A percentile compares a stretch with the other conserved stretches of the same genome.
Conservation (phyloP, 306 rosid species). For the Malus sylvestris region DNA sequence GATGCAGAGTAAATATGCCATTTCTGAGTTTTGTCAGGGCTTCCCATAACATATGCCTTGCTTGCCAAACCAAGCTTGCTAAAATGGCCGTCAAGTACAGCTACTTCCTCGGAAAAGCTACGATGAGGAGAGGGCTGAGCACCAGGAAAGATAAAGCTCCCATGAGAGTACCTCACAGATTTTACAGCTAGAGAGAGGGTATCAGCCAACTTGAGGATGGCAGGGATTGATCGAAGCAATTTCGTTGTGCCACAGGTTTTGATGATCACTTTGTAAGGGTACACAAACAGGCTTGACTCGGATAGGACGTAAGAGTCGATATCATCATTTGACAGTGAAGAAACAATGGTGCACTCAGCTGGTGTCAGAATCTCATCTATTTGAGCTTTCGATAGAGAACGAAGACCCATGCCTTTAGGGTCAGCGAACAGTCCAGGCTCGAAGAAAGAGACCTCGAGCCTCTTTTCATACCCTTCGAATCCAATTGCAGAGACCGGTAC, state of each 20-base stretch:
- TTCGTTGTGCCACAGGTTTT: constrained; percentile 95
- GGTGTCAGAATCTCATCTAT: constrained; percentile 73
- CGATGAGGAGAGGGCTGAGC: constrained; percentile 84
- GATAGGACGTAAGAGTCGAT: constrained; percentile 94
- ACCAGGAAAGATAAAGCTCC: constrained; percentile 85
- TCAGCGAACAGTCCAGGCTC: constrained; percentile 61
- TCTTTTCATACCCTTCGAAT: constrained; percentile 91
- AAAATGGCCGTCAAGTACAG: constrained; percentile 64
- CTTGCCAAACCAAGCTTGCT: constrained; percentile 59
- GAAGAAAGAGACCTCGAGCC: constrained; percentile 80
- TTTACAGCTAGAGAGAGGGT: constrained; percentile 57
- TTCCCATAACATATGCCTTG: constrained; percentile 64
- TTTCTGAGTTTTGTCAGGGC: constrained; percentile 44
- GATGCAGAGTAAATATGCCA: constrained; percentile 89
- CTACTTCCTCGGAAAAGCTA: constrained; percentile 69
- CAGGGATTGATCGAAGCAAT: constrained; percentile 75
- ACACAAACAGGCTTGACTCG: constrained; percentile 84
- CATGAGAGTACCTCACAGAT: constrained; percentile 75
- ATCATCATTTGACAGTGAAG: constrained; percentile 61
- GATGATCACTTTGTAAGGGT: constrained; percentile 70
- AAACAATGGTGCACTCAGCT: constrained; percentile 90
- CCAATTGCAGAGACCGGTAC: constrained; percentile 67
- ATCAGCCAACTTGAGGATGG: constrained; percentile 61
- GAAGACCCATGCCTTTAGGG: constrained; percentile 69
- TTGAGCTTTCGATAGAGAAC: constrained; percentile 53